Base-by-base conservation (phyloP, 2,329 filamentous ascomycete species). In the Penicillium sp. region DNA sequence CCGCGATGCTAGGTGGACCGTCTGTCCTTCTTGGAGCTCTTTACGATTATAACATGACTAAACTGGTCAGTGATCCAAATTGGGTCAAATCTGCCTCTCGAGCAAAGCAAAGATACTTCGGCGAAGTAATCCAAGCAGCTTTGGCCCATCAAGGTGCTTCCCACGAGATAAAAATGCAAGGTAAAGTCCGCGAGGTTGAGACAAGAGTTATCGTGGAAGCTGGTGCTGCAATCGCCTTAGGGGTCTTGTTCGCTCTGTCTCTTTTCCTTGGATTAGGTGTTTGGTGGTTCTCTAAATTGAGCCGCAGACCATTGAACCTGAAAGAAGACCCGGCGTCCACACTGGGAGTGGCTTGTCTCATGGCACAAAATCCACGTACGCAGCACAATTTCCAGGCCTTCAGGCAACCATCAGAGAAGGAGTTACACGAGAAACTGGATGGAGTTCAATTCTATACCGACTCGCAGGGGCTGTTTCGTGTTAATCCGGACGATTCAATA, bases 11-110 rank as follows among this genome's bases (percentile, higher is more conserved):
- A 6, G 62, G 59, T 21, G 62, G 62, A 8, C 23, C 54, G 1
- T 41, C 53, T 2, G 45, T 60, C 10, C 31, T 64, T 0, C 49
- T 63, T 0, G 60, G 60, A 0, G 62, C 62, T 4, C 28, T 60
- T 2, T 64, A 63, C 21, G 45, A 62, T 21, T 62, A 61, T 31
- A 56, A 62, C 16, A 50, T 59, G 47, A 53, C 56, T 4, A 8
- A 13, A 2, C 13, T 61, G 4, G 45, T 47, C 16, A 51, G 28
- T 0, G 56, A 59, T 23, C 56, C 49, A 2, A 26, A 53, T 13
- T 34, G 21, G 42, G 33, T 48, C 6, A 6, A 8, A 3, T 54
- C 51, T 2, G 56, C 56, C 0, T 53, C 47, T 2, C 57, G 46
- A 24, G 47, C 51, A 18, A 53, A 59, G 29, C 56, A 57, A 10